Evolutionary conservation across 768 basidiomycete species (phyloP).

Genomic region (Mrakia blollopis): DNA sequence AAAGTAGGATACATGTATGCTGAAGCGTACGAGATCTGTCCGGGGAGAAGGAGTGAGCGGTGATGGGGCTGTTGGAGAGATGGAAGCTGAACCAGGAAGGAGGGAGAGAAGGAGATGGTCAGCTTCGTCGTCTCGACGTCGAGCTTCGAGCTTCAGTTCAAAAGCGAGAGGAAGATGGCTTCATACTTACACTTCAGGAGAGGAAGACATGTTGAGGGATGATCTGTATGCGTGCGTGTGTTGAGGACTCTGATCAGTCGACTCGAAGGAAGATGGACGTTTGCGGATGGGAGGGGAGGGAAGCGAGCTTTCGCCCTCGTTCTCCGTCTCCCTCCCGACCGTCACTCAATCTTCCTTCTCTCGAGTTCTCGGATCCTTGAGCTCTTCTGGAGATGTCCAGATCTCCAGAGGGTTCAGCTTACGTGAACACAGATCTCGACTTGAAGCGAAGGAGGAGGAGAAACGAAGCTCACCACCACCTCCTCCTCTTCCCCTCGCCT

Average conservation of each 20-base stretch:
- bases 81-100: constrained; percentile 47
- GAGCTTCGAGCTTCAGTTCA: too few species aligned
- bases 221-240: background rate
- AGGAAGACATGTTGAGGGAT: background rate
- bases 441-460: too few species aligned
- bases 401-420: too few species aligned
- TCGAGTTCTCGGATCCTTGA: too few species aligned
- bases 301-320: too few species aligned
- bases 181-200: background rate
- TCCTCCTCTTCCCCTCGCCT: background rate
- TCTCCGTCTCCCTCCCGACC: too few species aligned
- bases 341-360: too few species aligned
- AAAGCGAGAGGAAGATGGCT: background rate
- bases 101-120: background rate
- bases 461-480: background rate
- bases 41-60: constrained; percentile 83
- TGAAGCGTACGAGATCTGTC: constrained; percentile 66
- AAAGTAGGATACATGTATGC: background rate
- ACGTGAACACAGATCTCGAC: too few species aligned
- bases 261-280: background rate
- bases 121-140: background rate
- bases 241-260: constrained; percentile 21
- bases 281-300: too few species aligned
- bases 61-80: constrained; percentile 76
- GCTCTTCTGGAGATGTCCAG: too few species aligned